Evolutionary conservation across 2,329 filamentous ascomycete genomes (phyloP), one percentile per base, ranked within the genome.

Genomic region (Fusarium austroafricanum): DNA sequence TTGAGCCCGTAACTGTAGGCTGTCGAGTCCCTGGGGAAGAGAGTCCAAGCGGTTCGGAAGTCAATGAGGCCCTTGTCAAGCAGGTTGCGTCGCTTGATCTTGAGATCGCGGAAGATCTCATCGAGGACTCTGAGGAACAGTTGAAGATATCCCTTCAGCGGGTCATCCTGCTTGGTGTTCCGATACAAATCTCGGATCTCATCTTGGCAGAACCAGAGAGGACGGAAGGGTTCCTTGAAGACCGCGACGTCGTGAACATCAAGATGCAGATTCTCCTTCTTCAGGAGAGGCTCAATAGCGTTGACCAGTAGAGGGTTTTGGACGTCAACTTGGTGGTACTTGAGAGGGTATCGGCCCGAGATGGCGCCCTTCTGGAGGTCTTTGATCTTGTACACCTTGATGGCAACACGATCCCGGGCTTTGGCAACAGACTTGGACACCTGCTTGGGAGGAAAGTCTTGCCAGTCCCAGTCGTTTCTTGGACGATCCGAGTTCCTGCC

Each of bases 331-430:
- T 68, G 71, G 71, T 82, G 77, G 58, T 79, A 79, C 47, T 79
- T 80, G 54, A 83, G 73, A 12, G 77, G 73, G 33, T 74, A 78
- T n/a, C 73, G 72, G 23, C 81, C 81, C 0, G 66, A 75, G 37
- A 83, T 75, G 55, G 78, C 74, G 6, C 78, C 75, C 75, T 83
- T 83, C 11, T 71, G 70, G 26, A 60, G 60, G 67, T 84, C 81
- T 67, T 82, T 83, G 75, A 81, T 68, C 76, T 83, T 83, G 80
- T 77, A 84, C 20, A 83, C 73, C 61, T 79, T 81, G 75, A 84
- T 81, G 58, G 82, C 81, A 15, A 80, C 77, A 5, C 78, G 75
- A 46, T 80, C 78, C 42, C 83, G 76, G 9, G 72, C 76, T 39
- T 75, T 75, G 45, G 75, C 71, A 5, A 72, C 75, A 23, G 75